Conservation (phyloP, 108 stramenopile genomes). For the Nannochloropsis gaditana region DNA sequence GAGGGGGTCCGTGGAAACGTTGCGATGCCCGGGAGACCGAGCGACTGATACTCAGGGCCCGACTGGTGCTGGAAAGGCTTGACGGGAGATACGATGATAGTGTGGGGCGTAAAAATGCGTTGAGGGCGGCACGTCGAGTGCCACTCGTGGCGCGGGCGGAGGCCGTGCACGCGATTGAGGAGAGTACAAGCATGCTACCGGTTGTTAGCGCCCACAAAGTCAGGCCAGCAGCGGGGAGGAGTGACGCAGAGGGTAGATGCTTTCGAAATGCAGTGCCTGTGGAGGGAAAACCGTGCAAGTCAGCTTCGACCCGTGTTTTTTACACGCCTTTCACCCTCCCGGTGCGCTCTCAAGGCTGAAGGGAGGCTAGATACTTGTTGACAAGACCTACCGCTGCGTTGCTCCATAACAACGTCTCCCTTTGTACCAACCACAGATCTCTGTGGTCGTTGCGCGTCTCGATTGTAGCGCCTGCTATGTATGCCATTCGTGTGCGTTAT, state of each 20-base stretch:
- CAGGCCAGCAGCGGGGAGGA: not conserved
- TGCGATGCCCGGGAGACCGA: not conserved
- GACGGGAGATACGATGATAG: not conserved
- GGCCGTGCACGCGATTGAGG: not conserved
- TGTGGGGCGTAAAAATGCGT: not conserved
- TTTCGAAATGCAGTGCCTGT: not conserved
- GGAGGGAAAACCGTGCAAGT: not conserved
- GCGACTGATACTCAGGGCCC: not conserved
- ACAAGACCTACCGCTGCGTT: not conserved
- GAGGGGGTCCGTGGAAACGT: not conserved
- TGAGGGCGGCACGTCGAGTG: not conserved
- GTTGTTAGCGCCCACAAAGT: not conserved
- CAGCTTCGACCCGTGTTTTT: not conserved
- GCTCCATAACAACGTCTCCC: not conserved
- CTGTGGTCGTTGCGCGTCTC: not conserved
- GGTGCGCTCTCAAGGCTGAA: not conserved
- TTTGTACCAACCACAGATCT: not conserved
- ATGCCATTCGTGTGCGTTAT: not conserved
- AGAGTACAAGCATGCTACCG: not conserved
- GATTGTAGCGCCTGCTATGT: not conserved
- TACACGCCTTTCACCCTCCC: not conserved
- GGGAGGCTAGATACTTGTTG: too few species aligned
- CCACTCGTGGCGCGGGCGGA: not conserved
- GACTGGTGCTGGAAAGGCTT: not conserved
- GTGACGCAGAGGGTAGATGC: not conserved